These are phyloP conservation scores for Aspergillus brunneoviolaceus DNA, from an alignment of 2,329 filamentous ascomycete genomes.

Conservation along the genomic window DNA sequence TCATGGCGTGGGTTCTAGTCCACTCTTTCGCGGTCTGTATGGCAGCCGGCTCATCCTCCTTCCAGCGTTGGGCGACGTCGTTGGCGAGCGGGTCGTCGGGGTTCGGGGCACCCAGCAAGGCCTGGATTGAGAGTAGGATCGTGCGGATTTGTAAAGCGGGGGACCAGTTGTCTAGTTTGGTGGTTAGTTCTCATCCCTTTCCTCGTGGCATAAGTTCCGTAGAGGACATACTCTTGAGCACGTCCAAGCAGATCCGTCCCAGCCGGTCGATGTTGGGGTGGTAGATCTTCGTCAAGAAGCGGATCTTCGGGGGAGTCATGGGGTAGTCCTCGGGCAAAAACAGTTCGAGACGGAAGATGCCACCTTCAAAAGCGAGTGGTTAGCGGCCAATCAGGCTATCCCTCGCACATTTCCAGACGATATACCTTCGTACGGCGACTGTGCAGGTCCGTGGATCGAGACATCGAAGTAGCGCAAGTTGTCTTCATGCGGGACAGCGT, in stretches of 20 bases:
- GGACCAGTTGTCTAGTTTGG: slow-evolving; percentile 87
- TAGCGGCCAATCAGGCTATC: neutral
- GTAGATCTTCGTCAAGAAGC: slow-evolving; percentile 98
- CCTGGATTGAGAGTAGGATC: slow-evolving; percentile 97
- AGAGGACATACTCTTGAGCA: slow-evolving; percentile 78
- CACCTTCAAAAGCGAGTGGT: slow-evolving; percentile 50
- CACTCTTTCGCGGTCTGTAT: slow-evolving; percentile 91
- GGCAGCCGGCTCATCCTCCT: slow-evolving; percentile 88
- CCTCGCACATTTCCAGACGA: neutral
- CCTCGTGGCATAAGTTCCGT: neutral
- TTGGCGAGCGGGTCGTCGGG: slow-evolving; percentile 98
- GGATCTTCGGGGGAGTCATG: slow-evolving; percentile 98
- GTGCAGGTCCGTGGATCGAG: slow-evolving; percentile 85
- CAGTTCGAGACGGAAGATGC: slow-evolving; percentile 93
- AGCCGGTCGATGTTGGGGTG: slow-evolving; percentile 99
- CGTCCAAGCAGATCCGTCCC: slow-evolving; percentile 93
- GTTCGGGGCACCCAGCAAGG: slow-evolving; percentile 91
- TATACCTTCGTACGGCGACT: slow-evolving; percentile 90
- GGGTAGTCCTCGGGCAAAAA: slow-evolving; percentile 98
- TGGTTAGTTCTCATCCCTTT: slow-evolving; percentile 17
- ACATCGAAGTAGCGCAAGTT: slow-evolving; percentile 99
- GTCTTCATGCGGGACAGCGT: slow-evolving; percentile 91
- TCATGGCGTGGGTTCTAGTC: slow-evolving; percentile 78
- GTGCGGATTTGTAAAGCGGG: slow-evolving; percentile 96
- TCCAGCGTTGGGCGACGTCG: slow-evolving; percentile 97